Base-by-base conservation (phyloP, 148 eudicot genomes). In the Polygonum aviculare region DNA sequence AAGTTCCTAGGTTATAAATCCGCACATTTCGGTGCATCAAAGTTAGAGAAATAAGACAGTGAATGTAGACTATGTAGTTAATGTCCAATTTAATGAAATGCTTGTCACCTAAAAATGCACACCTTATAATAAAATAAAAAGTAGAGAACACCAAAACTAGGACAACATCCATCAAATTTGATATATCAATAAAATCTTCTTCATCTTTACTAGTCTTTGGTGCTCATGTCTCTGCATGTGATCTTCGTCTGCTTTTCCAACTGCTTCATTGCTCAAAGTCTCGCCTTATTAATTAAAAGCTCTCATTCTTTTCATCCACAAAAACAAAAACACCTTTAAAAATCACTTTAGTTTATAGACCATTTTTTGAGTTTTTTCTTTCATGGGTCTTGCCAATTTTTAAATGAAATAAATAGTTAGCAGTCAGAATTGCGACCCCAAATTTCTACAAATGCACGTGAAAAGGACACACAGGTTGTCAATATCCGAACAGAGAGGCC, bases 241-340 rank as follows among this genome's bases (percentile, higher is more conserved):
- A 63, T 63, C 69, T 12, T 62, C 62, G 11, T 63, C 39, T 33
- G 7, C 69, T 63, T 63, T 63, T 63, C 39, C 40, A 63, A 63
- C 69, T 63, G 39, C 39, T 63, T 12, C 39, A 12, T n/a, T 26
- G 38, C 31, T 62, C 38, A 26, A 26, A 62, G 18, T 62, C 31
- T 55, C 12, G 12, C 14, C 69, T 10, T 9, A 63, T 31, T 63
- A 3, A 63, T 31, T 63, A 3, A 63, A 63, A 12, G 39, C 39
- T 14, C 69, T 63, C 69, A 31, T 63, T 63, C 69, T 63, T 63
- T 63, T 63, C n/a, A 63, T 63, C 69, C 69, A 63, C 69, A 63
- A 11, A 33, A 7, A 57, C 31, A 57, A 0, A 57, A 18, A 44
- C 7, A 7, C 2, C 9, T 7, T 11, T 2, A 26, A 11, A 26